Percentiles rank a stretch among this genome's conserved stretches.
Conservation (phyloP, 1,284 basidiomycete species). For the Austroboletus rostrupii region DNA sequence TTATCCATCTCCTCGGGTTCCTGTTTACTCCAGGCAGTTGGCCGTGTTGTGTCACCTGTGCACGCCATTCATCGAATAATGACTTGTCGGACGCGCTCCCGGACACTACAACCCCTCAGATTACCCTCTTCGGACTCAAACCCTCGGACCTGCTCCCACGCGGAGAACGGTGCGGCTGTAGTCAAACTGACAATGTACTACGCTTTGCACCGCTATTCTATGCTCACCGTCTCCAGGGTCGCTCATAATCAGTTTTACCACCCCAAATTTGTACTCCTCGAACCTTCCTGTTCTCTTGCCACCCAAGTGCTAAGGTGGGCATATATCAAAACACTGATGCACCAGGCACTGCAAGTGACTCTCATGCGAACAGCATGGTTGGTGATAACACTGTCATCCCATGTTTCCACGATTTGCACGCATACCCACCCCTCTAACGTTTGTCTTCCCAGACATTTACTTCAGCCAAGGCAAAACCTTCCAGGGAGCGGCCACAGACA, state of each 20-base stretch:
- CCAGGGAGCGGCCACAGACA: background rate
- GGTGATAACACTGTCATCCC: too few species aligned
- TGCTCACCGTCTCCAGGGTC: slow-evolving; percentile 8
- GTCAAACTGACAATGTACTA: background rate
- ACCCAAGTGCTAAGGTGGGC: background rate
- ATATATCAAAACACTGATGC: too few species aligned
- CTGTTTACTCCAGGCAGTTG: background rate
- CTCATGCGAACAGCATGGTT: too few species aligned
- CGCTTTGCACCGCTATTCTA: slow-evolving; percentile 9
- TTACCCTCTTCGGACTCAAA: background rate
- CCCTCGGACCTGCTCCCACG: background rate
- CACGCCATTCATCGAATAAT: background rate
- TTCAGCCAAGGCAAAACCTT: too few species aligned
- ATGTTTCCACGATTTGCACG: too few species aligned
- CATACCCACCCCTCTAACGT: too few species aligned
- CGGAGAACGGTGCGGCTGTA: background rate
- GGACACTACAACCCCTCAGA: slow-evolving; percentile 1
- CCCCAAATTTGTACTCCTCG: background rate
- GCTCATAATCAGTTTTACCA: background rate
- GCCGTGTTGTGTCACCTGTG: slow-evolving; percentile 7
- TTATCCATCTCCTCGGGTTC: background rate
- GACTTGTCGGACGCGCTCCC: slow-evolving; percentile 1
- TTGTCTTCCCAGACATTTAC: too few species aligned
- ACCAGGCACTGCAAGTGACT: too few species aligned
- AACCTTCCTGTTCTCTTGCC: background rate